phyloP scores from a whole-genome alignment of 192 early-diverging fungal species.

The Podila epigama region DNA sequence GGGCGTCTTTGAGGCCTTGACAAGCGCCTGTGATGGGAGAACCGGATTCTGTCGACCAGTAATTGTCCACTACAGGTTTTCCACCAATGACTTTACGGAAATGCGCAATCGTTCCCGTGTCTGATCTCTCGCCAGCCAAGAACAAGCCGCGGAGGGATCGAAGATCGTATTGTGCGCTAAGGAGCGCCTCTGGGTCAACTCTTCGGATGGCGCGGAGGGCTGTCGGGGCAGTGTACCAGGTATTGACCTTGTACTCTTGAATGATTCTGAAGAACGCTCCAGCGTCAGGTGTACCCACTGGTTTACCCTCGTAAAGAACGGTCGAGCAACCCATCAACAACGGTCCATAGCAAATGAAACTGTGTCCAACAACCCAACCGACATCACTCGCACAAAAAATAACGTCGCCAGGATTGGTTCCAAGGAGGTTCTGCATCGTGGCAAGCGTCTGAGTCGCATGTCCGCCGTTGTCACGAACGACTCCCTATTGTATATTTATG shows the following conservation, averaged over 20 bases:
- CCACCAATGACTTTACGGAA: constrained; percentile 53
- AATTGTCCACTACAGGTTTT: constrained; percentile 81
- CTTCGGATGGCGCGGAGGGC: constrained; percentile 83
- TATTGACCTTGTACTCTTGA: constrained; percentile 76
- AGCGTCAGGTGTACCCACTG: constrained; percentile 80
- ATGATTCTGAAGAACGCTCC: constrained; percentile 84
- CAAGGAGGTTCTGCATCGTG: constrained; percentile 77
- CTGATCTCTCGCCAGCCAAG: constrained; percentile 85
- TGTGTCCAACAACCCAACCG: constrained; percentile 90
- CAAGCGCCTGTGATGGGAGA: constrained; percentile 80
- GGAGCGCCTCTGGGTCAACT: constrained; percentile 73
- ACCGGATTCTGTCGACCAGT: constrained; percentile 91
- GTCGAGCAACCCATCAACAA: constrained; percentile 79
- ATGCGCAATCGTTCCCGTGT: constrained; percentile 77
- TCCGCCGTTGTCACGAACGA: constrained; percentile 66
- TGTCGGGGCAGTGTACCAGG: constrained; percentile 86
- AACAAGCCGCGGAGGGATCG: constrained; percentile 67
- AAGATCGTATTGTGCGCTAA: constrained; percentile 68
- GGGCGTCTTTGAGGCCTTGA: constrained; percentile 57
- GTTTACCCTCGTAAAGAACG: constrained; percentile 89
- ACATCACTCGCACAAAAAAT: constrained; percentile 87
- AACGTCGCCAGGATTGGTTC: constrained; percentile 73
- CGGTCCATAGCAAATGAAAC: constrained; percentile 84
- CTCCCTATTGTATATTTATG: constrained; percentile 42
- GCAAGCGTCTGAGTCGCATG: constrained; percentile 72